Base-by-base conservation (phyloP, 441 rosid genomes). In the Melastoma candidum region DNA sequence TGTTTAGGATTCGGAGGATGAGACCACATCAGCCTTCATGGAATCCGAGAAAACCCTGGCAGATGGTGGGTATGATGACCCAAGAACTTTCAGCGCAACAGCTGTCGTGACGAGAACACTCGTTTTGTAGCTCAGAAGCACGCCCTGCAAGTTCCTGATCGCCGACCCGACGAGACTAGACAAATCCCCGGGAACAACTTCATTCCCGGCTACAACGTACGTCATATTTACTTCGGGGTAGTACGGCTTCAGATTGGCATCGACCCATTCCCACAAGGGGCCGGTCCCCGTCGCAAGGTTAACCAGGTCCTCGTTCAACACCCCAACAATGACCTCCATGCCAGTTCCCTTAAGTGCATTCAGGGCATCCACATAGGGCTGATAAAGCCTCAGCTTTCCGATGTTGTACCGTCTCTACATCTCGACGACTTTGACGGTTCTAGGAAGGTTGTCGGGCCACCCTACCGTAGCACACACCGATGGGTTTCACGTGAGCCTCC, bases 381-480 rank as follows among this genome's bases (percentile, higher is more conserved):
- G 58, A 13, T 50, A 63, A 3, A 71, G 44, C 53, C 67, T 47
- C 25, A 57, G 5, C 13, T 29, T 63, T 11, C 53, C 14, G 5
- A 63, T 60, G 17, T 54, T 43, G 2, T 63, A 17, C n/a, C 41
- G n/a, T 52, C 57, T 57, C 48, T 52, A 67, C 24, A 63, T 63
- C 12, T 12, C 13, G 29, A 63, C 12, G 2, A 60, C 72, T 7
- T 60, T 68, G 11, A 48, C 11, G 3, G 63, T 12, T 1, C 56
- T 1, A 39, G 64, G 72, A 1, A 71, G 58, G 29, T 71, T 25
- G 51, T 60, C 41, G 9, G 22, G 55, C 72, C 8, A 41, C 24
- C 59, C 48, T 43, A 46, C 67, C 69, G 53, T 67, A 55, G 58
- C 50, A 55, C 17, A 71, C 61, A 1, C 75, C 67, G 25, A 71